phyloP scores from a whole-genome alignment of 2,329 filamentous ascomycete species.

The Coleophoma cylindrospora region DNA sequence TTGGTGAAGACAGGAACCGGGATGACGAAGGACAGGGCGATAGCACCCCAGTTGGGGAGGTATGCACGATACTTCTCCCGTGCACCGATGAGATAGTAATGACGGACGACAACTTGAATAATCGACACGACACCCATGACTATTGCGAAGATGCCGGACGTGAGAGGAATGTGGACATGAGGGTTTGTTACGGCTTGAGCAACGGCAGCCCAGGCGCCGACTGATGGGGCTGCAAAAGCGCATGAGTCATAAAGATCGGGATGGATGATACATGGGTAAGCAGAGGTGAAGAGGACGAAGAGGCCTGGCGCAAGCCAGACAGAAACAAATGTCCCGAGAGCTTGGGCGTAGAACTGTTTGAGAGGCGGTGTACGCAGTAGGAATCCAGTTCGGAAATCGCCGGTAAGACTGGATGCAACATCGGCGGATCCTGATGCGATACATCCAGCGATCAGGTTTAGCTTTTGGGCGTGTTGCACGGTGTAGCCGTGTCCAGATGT shows the following conservation, averaged over 20 bases:
- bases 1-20: slow-evolving; percentile 51
- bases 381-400: slow-evolving; percentile 65
- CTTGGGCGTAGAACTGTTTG: slow-evolving; percentile 63
- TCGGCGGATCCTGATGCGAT: slow-evolving; percentile 51
- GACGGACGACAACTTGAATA: slow-evolving; percentile 45
- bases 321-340: slow-evolving; percentile 56
- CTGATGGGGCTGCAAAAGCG: slow-evolving; percentile 57
- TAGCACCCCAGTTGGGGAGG: slow-evolving; percentile 58
- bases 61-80: slow-evolving; percentile 49
- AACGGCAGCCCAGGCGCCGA: slow-evolving; percentile 61
- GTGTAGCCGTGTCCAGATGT: slow-evolving; percentile 48
- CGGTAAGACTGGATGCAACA: slow-evolving; percentile 47
- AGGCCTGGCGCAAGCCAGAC: slow-evolving; percentile 63
- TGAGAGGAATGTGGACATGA: slow-evolving; percentile 46
- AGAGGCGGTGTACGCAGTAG: slow-evolving; percentile 59
- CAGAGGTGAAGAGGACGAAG: slow-evolving; percentile 62
- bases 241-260: slow-evolving; percentile 39
- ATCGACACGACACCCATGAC: slow-evolving; percentile 47
- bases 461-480: slow-evolving; percentile 48
- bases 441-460: slow-evolving; percentile 61
- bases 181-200: slow-evolving; percentile 57
- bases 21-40: slow-evolving; percentile 54
- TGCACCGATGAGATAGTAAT: slow-evolving; percentile 47
- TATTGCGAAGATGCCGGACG: slow-evolving; percentile 52
- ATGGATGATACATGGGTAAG: slow-evolving; percentile 63